These are phyloP conservation scores for Ophiostoma quercus DNA, from an alignment of 2,329 filamentous ascomycete species.

Conservation along the genomic window DNA sequence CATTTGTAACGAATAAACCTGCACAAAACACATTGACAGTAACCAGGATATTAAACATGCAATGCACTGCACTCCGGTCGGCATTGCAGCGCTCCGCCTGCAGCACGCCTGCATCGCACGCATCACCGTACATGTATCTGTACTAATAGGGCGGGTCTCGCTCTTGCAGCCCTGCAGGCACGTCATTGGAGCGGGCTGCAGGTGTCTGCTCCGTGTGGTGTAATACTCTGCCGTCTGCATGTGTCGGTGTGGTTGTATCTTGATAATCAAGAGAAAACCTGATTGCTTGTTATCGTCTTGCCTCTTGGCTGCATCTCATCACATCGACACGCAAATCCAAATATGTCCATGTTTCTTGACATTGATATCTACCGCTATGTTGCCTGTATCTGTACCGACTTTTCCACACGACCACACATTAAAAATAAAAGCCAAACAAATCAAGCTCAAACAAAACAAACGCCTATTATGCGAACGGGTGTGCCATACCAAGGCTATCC, in stretches of 20 bases:
- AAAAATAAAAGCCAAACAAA: neutral
- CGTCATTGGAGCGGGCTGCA: neutral
- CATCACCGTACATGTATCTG: too few relatives aligned
- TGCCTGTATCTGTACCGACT: neutral
- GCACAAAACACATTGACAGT: neutral
- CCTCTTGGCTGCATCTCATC: neutral
- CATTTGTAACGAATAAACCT: too few relatives aligned
- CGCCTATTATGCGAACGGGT: slow-evolving; percentile 12
- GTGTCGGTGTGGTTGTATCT: neutral
- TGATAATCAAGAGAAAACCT: neutral
- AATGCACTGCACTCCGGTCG: neutral
- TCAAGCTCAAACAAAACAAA: neutral
- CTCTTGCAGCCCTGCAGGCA: neutral
- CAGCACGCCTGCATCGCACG: slow-evolving; percentile 2
- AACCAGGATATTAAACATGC: neutral
- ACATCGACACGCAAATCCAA: neutral
- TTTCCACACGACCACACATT: neutral
- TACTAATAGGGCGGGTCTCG: neutral
- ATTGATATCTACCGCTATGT: neutral
- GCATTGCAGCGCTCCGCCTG: slow-evolving; percentile 4
- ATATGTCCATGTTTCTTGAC: neutral
- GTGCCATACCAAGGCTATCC: neutral
- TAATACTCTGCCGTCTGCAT: neutral
- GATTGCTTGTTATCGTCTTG: neutral
- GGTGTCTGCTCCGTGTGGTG: neutral